Conservation (phyloP, 1,284 basidiomycete genomes). For the Singerocomus inundabilis region DNA sequence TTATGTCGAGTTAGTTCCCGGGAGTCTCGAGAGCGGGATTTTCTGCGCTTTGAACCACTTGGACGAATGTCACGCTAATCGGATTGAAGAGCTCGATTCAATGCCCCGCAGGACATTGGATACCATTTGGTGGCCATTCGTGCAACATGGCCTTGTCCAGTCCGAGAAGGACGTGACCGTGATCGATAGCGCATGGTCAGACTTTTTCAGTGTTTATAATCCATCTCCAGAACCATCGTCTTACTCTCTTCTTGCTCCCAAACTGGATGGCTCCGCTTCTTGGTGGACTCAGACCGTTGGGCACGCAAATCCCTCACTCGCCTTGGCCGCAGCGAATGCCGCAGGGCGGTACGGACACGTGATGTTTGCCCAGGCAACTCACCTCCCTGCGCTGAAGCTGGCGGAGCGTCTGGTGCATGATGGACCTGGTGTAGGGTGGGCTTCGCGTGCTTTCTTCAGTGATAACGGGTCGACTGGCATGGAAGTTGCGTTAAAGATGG, state of each 20-base stretch:
- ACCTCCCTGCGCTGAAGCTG: conserved; percentile 81
- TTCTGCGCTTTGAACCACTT: conserved; percentile 58
- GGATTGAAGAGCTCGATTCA: conserved; percentile 69
- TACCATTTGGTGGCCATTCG: conserved; percentile 96
- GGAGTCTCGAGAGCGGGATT: conserved; percentile 40
- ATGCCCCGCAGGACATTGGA: conserved; percentile 81
- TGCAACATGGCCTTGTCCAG: conserved; percentile 81
- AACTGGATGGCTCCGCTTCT: conserved; percentile 90
- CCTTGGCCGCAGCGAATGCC: conserved; percentile 85
- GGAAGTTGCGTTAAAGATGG: conserved; percentile 98
- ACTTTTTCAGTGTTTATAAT: conserved; percentile 78
- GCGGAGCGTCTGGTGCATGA: conserved; percentile 67
- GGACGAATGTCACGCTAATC: conserved; percentile 58
- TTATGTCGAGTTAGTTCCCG: conserved; percentile 54
- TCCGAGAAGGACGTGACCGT: conserved; percentile 76
- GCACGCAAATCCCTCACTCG: conserved; percentile 76
- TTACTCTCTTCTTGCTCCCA: conserved; percentile 58
- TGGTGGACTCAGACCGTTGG: conserved; percentile 99
- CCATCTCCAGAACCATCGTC: conserved; percentile 18
- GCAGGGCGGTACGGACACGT: conserved; percentile 96
- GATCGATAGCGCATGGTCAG: conserved; percentile 88
- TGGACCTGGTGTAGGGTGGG: conserved; percentile 88
- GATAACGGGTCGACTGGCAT: conserved; percentile 96
- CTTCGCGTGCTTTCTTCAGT: conserved; percentile 86
- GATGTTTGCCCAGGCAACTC: conserved; percentile 88